Conservation (phyloP, 345 rosid species). For the Atalantia buxifolia region DNA sequence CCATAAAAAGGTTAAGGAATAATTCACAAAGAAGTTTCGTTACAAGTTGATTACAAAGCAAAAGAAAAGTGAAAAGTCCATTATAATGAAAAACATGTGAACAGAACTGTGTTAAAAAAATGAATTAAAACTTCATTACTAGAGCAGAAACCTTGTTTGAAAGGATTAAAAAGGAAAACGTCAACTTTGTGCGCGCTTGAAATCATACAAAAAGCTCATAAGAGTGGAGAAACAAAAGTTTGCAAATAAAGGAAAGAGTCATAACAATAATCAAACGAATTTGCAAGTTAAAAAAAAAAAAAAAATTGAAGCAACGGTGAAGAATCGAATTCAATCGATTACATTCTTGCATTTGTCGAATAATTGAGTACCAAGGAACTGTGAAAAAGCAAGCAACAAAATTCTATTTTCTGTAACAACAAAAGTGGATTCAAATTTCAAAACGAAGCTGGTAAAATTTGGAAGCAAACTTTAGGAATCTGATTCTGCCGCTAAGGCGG, state of each 20-base stretch:
- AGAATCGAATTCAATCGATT: not conserved
- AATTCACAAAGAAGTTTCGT: slow-evolving; percentile 1
- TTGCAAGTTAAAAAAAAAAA: not conserved
- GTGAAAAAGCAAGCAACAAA: not conserved
- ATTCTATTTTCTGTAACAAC: slow-evolving; percentile 1
- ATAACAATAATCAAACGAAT: not conserved
- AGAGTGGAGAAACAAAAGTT: not conserved
- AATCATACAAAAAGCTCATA: not conserved
- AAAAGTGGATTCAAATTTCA: slow-evolving; percentile 1
- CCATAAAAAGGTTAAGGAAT: not conserved
- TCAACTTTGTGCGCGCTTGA: no score
- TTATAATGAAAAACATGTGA: not conserved
- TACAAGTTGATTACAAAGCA: not conserved
- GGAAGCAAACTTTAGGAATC: not conserved
- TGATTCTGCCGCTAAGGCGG: slow-evolving; percentile 10
- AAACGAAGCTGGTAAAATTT: not conserved
- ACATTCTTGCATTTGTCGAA: not conserved
- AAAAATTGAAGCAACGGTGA: not conserved
- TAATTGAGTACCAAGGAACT: not conserved
- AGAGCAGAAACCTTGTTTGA: not conserved
- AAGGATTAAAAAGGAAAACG: not conserved
- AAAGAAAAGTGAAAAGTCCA: not conserved
- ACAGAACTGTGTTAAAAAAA: not conserved
- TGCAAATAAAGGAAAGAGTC: not conserved
- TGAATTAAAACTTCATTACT: no score